A percentile compares a stretch with the other conserved stretches of the same genome.
phyloP scores from a whole-genome alignment of 371 early-diverging fungal species.

The Nematocida displodere region DNA sequence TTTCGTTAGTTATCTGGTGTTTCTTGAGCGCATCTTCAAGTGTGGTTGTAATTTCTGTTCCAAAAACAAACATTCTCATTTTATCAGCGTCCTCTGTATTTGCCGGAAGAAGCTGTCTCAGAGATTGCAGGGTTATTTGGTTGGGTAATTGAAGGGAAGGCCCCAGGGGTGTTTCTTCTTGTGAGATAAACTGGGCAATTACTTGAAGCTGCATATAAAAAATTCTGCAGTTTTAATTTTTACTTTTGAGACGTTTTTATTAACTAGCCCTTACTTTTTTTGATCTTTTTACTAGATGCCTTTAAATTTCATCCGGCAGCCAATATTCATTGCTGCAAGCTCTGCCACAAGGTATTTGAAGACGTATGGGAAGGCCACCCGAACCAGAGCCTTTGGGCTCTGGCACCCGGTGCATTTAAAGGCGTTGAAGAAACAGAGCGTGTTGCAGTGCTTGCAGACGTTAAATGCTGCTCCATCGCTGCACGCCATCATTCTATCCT shows the following conservation, averaged over 20 bases:
- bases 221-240: conserved; percentile 10
- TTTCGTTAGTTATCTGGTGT: conserved; percentile 12
- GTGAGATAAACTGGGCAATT: conserved; percentile 49
- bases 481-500: conserved; percentile 95
- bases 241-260: neutral
- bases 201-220: conserved; percentile 46
- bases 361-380: conserved; percentile 87
- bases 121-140: conserved; percentile 25
- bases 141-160: conserved; percentile 18
- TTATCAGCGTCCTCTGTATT: neutral
- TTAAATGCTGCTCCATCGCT: conserved; percentile 75
- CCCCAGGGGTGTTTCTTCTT: conserved; percentile 35
- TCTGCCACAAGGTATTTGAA: conserved; percentile 92
- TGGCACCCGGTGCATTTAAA: conserved; percentile 29
- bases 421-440: conserved; percentile 23
- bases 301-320: conserved; percentile 67
- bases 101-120: conserved; percentile 24
- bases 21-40: conserved; percentile 12
- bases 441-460: conserved; percentile 46
- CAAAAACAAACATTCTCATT: conserved; percentile 47
- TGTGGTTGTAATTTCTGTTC: conserved; percentile 36
- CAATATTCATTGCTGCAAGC: conserved; percentile 83
- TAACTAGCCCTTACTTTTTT: neutral
- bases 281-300: neutral
- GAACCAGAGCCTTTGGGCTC: conserved; percentile 67